These are phyloP conservation scores for Chaetomium strumarium DNA, from an alignment of 2,329 filamentous ascomycete genomes.

Conservation along the genomic window DNA sequence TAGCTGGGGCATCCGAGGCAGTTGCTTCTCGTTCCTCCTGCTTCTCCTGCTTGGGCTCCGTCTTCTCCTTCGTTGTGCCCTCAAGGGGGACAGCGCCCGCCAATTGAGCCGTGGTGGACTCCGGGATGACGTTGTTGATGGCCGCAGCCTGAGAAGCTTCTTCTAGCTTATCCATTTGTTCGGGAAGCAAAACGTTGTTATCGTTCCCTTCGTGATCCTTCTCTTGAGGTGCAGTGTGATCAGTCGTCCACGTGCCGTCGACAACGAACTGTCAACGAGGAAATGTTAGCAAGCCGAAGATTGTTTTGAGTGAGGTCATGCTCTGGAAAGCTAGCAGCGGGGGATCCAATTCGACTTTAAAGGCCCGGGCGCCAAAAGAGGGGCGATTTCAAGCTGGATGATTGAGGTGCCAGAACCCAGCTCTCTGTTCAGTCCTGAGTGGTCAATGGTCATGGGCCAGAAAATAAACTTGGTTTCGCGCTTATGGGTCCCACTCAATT, in stretches of 20 bases:
- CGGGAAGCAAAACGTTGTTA: conserved; percentile 83
- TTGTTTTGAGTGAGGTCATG: conserved; percentile 3
- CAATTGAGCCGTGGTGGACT: conserved; percentile 62
- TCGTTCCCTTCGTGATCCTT: conserved; percentile 76
- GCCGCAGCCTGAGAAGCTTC: conserved; percentile 28
- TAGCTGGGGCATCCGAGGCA: conserved; percentile 23
- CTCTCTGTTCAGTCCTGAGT: conserved; percentile 10
- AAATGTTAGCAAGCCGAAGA: conserved; percentile 24
- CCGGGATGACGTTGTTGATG: conserved; percentile 62
- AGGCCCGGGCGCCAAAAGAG: conserved; percentile 10
- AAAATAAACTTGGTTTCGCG: conserved; percentile 9
- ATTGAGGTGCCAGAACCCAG: conserved; percentile 1
- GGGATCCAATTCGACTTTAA: conserved; percentile 10
- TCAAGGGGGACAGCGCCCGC: conserved; percentile 61
- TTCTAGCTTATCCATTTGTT: conserved; percentile 52
- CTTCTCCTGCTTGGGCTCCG: conserved; percentile 3
- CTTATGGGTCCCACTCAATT: conserved; percentile 9
- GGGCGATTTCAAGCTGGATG: conserved; percentile 8
- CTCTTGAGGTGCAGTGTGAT: conserved; percentile 75
- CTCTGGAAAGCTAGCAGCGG: conserved; percentile 8
- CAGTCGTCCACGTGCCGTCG: conserved; percentile 83
- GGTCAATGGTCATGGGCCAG: conserved; percentile 14
- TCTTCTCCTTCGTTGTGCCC: conserved; percentile 21
- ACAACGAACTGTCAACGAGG: conserved; percentile 71
- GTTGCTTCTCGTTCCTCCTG: not conserved